A percentile compares a stretch with the other conserved stretches of the same genome.
phyloP scores from a whole-genome alignment of 331 rosid genomes.

The Spiraea crenata region DNA sequence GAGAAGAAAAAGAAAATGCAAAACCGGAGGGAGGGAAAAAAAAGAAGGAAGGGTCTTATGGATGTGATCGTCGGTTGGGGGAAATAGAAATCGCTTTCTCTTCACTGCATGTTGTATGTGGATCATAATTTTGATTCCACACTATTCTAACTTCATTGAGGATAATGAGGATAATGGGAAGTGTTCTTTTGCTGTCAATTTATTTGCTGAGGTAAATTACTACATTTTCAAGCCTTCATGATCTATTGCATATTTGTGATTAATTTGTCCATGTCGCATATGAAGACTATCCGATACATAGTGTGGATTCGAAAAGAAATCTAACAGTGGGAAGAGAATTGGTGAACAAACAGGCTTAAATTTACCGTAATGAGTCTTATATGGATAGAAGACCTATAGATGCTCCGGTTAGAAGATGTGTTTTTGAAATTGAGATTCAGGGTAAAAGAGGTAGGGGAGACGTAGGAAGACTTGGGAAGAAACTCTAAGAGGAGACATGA shows the following conservation, averaged over 20 bases:
- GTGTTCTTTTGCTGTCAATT: slow-evolving; percentile 11
- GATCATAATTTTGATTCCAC: slow-evolving; percentile 19
- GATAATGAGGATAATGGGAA: slow-evolving; percentile 12
- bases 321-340: background rate
- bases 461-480: too few relatives aligned
- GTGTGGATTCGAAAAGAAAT: background rate
- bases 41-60: background rate
- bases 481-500: too few relatives aligned
- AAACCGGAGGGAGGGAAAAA: background rate
- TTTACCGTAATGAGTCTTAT: too few relatives aligned
- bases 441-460: too few relatives aligned
- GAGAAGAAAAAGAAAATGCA: slow-evolving; percentile 19
- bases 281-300: background rate
- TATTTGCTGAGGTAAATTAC: background rate
- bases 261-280: too few relatives aligned
- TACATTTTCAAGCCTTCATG: background rate
- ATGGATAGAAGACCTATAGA: too few relatives aligned
- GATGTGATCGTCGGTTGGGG: background rate
- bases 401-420: too few relatives aligned
- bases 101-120: slow-evolving; percentile 8
- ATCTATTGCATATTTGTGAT: background rate
- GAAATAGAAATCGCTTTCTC: slow-evolving; percentile 4
- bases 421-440: too few relatives aligned
- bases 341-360: too few relatives aligned
- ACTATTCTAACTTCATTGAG: slow-evolving; percentile 1